Conservation (phyloP, 106 monocot species). For the Acorus calamus region DNA sequence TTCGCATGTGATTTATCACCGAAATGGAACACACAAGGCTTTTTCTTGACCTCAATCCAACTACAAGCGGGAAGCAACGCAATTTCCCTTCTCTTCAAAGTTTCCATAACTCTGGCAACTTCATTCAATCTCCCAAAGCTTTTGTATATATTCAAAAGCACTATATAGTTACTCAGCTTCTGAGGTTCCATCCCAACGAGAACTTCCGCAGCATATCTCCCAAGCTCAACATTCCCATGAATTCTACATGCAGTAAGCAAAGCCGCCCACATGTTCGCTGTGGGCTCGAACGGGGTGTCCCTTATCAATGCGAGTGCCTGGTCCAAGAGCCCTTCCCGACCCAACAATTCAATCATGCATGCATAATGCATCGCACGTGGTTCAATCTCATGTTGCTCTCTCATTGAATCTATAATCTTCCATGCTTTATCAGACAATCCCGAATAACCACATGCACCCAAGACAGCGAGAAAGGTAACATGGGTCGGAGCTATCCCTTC, state of each 20-base stretch:
- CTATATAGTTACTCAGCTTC: constrained; percentile 74
- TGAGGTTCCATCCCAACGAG: constrained; percentile 69
- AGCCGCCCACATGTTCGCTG: constrained; percentile 85
- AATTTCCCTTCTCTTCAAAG: constrained; percentile 45
- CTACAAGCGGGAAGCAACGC: constrained; percentile 50
- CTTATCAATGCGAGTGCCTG: constrained; percentile 62
- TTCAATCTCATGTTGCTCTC: constrained; percentile 28
- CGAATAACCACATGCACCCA: constrained; percentile 68
- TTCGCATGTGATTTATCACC: constrained; percentile 66
- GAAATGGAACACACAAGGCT: constrained; percentile 48
- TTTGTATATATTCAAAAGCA: constrained; percentile 69
- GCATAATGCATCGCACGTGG: constrained; percentile 81
- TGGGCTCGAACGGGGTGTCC: constrained; percentile 60
- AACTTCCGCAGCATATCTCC: constrained; percentile 64
- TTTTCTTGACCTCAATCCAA: constrained; percentile 85
- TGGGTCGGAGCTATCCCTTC: constrained; percentile 67
- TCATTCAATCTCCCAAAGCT: constrained; percentile 39
- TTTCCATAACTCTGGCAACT: constrained; percentile 44
- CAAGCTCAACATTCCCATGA: constrained; percentile 70
- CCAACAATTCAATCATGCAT: constrained; percentile 83
- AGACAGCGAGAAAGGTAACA: constrained; percentile 69
- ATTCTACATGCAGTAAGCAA: constrained; percentile 86
- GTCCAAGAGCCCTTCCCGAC: constrained; percentile 65
- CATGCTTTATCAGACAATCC: constrained; percentile 56
- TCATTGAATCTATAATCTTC: constrained; percentile 62